Percentiles rank a stretch among this genome's conserved stretches.
Conservation (phyloP, 1,284 basidiomycete genomes). For the Sanghuangporus sanghuang region DNA sequence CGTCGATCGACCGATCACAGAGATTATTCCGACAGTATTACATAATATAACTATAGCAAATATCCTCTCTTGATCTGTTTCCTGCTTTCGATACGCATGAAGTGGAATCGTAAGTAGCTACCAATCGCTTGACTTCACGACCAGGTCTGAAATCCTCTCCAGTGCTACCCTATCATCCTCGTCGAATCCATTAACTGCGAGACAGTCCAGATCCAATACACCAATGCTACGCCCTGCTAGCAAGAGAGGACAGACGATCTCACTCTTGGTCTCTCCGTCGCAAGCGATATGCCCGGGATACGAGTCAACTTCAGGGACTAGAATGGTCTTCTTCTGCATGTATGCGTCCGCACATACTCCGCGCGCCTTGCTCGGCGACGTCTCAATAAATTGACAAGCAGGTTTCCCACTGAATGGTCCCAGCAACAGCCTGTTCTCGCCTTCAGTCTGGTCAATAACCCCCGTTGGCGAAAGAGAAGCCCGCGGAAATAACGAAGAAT, state of each 20-base stretch:
- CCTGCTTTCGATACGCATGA: background rate
- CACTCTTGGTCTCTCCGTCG: slow-evolving; percentile 81
- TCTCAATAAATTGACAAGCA: slow-evolving; percentile 77
- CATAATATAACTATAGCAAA: too few relatives aligned
- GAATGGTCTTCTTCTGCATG: slow-evolving; percentile 44
- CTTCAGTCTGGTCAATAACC: slow-evolving; percentile 13
- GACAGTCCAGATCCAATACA: slow-evolving; percentile 83
- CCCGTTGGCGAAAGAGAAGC: slow-evolving; percentile 29
- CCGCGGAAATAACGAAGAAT: slow-evolving; percentile 55
- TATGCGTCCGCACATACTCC: slow-evolving; percentile 85
- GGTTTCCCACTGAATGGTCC: slow-evolving; percentile 88
- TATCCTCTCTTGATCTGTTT: too few relatives aligned
- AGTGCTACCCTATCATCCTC: slow-evolving; percentile 70
- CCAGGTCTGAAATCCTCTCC: slow-evolving; percentile 59
- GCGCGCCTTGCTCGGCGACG: slow-evolving; percentile 46
- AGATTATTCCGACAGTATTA: background rate
- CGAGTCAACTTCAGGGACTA: slow-evolving; percentile 69
- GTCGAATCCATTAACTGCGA: slow-evolving; percentile 66
- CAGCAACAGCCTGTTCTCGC: slow-evolving; percentile 43
- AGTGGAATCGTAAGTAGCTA: slow-evolving; percentile 24
- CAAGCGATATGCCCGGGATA: slow-evolving; percentile 91
- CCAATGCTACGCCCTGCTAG: slow-evolving; percentile 49
- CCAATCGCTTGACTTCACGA: slow-evolving; percentile 58
- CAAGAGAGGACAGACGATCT: slow-evolving; percentile 78
- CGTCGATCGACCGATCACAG: background rate